These are phyloP conservation scores for Lasiosphaeria miniovina DNA, from an alignment of 495 filamentous ascomycete species.

Conservation along the genomic window DNA sequence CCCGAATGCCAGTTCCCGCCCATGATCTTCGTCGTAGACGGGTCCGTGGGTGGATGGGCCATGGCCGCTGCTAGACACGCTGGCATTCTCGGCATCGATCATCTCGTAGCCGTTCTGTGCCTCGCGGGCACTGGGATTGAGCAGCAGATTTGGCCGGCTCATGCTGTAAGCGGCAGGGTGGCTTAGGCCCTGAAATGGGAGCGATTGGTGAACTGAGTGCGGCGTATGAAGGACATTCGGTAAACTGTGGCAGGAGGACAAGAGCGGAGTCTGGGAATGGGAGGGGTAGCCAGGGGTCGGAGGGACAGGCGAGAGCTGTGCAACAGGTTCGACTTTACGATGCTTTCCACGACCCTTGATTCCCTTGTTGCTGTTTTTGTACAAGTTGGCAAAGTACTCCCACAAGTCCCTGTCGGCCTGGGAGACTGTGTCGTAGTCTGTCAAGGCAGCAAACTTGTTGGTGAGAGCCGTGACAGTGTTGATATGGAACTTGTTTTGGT, in stretches of 20 bases:
- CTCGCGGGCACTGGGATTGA: slow-evolving; percentile 17
- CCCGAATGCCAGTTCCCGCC: slow-evolving; percentile 38
- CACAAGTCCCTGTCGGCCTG: slow-evolving; percentile 73
- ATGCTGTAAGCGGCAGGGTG: slow-evolving; percentile 30
- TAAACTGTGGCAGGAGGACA: slow-evolving; percentile 16
- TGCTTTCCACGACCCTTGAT: slow-evolving; percentile 95
- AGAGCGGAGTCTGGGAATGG: slow-evolving; percentile 20
- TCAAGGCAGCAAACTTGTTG: slow-evolving; percentile 64
- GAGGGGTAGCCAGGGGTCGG: slow-evolving; percentile 5
- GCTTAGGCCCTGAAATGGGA: slow-evolving; percentile 21
- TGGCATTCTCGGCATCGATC: slow-evolving; percentile 46
- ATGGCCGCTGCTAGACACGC: slow-evolving; percentile 32
- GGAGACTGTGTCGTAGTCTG: slow-evolving; percentile 59
- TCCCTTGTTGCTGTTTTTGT: slow-evolving; percentile 97
- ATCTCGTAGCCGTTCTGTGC: slow-evolving; percentile 38
- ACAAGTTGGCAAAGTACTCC: slow-evolving; percentile 80
- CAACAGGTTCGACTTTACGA: slow-evolving; percentile 48
- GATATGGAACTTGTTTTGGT: slow-evolving; percentile 91
- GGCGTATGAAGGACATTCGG: slow-evolving; percentile 24
- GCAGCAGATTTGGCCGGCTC: slow-evolving; percentile 20
- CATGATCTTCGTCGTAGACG: slow-evolving; percentile 43
- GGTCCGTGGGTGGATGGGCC: slow-evolving; percentile 35
- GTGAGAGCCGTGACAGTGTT: slow-evolving; percentile 70
- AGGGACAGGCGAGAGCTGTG: slow-evolving; percentile 13
- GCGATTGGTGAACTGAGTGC: slow-evolving; percentile 12